Evolutionary conservation across 352 stramenopile species (phyloP).

Genomic region (Globisporangium alternatum): DNA sequence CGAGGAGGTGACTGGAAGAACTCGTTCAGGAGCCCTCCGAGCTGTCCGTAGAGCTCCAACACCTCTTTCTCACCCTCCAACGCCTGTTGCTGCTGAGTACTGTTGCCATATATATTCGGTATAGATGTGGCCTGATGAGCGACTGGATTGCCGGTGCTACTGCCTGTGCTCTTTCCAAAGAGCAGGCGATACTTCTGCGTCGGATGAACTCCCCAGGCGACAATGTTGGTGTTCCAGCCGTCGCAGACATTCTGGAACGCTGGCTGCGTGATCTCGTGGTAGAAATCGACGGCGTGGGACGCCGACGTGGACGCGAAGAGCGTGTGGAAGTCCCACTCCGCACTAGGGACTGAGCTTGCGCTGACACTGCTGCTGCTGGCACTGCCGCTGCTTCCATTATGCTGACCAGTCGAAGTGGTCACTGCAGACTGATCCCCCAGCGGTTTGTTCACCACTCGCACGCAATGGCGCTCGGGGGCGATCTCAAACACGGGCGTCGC

Average conservation of each 20-base stretch:
- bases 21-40: slow-evolving; percentile 45
- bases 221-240: slow-evolving; percentile 61
- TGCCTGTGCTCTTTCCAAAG: slow-evolving; percentile 54
- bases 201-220: slow-evolving; percentile 63
- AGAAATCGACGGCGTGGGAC: slow-evolving; percentile 48
- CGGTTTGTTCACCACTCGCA: slow-evolving; percentile 42
- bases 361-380: slow-evolving; percentile 1
- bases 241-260: slow-evolving; percentile 39
- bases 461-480: slow-evolving; percentile 34
- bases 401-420: not conserved
- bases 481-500: slow-evolving; percentile 63
- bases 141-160: not conserved
- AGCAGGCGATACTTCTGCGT: slow-evolving; percentile 71
- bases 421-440: slow-evolving; percentile 11
- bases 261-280: slow-evolving; percentile 48
- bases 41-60: slow-evolving; percentile 55
- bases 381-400: not conserved
- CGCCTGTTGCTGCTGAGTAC: not conserved
- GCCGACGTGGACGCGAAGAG: slow-evolving; percentile 50
- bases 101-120: not conserved
- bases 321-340: slow-evolving; percentile 60
- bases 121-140: not conserved
- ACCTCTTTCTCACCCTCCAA: slow-evolving; percentile 29
- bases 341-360: slow-evolving; percentile 13
- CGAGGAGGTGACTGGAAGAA: slow-evolving; percentile 31